Evolutionary conservation across 2,329 filamentous ascomycete genomes (phyloP).

Genomic region (Paraphoma chrysanthemicola): DNA sequence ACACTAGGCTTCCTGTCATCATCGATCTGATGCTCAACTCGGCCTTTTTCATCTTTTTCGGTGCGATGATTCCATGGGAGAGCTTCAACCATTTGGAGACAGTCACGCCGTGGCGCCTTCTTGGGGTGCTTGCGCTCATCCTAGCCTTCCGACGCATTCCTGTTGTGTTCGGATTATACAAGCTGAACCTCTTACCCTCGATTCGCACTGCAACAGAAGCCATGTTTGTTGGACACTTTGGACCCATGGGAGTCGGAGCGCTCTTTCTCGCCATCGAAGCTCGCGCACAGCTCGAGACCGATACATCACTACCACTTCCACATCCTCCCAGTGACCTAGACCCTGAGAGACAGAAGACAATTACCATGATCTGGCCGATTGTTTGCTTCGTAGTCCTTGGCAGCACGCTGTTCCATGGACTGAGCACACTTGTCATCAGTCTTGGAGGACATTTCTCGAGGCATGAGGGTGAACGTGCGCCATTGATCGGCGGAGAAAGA

Average conservation of each 20-base stretch:
- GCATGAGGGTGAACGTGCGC: conserved; percentile 56
- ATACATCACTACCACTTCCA: conserved; percentile 53
- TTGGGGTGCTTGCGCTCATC: conserved; percentile 58
- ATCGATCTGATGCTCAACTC: conserved; percentile 64
- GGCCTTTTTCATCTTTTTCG: conserved; percentile 64
- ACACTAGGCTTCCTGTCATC: conserved; percentile 56
- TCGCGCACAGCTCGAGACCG: conserved; percentile 60
- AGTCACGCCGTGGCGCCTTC: conserved; percentile 52
- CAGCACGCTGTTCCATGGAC: conserved; percentile 61
- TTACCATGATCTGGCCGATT: conserved; percentile 61
- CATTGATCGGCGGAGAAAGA: conserved; percentile 58
- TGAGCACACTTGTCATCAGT: conserved; percentile 60
- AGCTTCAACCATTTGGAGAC: conserved; percentile 47
- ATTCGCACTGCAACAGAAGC: conserved; percentile 60
- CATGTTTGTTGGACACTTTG: conserved; percentile 64
- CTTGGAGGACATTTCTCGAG: conserved; percentile 56
- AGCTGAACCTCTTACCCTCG: conserved; percentile 52
- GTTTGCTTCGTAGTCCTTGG: conserved; percentile 63
- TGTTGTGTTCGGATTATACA: conserved; percentile 57
- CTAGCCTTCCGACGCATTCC: conserved; percentile 61
- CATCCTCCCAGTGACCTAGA: conserved; percentile 50
- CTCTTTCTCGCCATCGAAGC: conserved; percentile 65
- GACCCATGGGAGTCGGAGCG: conserved; percentile 64
- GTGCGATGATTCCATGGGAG: conserved; percentile 61
- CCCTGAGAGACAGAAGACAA: conserved; percentile 44